phyloP scores from a whole-genome alignment of 768 basidiomycete species.

The Trametes cubensis region DNA sequence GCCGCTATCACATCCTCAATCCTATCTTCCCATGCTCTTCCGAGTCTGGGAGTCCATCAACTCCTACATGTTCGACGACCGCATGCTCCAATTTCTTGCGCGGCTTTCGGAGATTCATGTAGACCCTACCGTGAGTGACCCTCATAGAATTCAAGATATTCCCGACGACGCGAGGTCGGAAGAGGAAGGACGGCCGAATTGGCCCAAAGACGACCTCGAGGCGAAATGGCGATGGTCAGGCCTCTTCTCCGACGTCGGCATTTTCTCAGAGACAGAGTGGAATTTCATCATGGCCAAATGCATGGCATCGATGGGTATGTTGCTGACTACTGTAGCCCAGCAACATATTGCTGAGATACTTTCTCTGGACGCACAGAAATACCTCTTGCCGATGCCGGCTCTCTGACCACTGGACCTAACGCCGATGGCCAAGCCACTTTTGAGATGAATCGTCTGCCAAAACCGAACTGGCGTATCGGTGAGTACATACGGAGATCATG shows the following conservation, averaged over 20 bases:
- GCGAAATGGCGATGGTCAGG: slow-evolving; percentile 53
- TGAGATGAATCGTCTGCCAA: slow-evolving; percentile 73
- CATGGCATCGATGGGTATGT: slow-evolving; percentile 77
- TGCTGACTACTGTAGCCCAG: neutral
- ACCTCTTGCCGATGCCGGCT: slow-evolving; percentile 71
- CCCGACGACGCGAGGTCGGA: slow-evolving; percentile 71
- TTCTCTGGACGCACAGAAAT: slow-evolving; percentile 52
- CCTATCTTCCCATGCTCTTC: slow-evolving; percentile 82
- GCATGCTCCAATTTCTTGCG: slow-evolving; percentile 84
- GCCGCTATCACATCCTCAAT: slow-evolving; percentile 82
- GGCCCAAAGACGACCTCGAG: slow-evolving; percentile 48
- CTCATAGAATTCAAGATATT: slow-evolving; percentile 62
- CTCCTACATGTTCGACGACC: slow-evolving; percentile 87
- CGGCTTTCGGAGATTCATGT: slow-evolving; percentile 80
- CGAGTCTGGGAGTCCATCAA: slow-evolving; percentile 88
- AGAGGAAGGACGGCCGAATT: slow-evolving; percentile 61
- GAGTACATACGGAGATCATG: slow-evolving; percentile 31
- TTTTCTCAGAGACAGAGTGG: slow-evolving; percentile 85
- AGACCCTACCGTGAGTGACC: slow-evolving; percentile 76
- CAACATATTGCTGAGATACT: neutral
- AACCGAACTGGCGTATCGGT: slow-evolving; percentile 76
- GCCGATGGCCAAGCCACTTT: slow-evolving; percentile 75
- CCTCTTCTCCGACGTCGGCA: slow-evolving; percentile 64
- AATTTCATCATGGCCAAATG: slow-evolving; percentile 88
- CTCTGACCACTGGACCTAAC: slow-evolving; percentile 72